Percentiles rank a stretch among this genome's conserved stretches.
Evolutionary conservation across 2,329 filamentous ascomycete species (phyloP).

Genomic region (Alternaria angustiovoidea): DNA sequence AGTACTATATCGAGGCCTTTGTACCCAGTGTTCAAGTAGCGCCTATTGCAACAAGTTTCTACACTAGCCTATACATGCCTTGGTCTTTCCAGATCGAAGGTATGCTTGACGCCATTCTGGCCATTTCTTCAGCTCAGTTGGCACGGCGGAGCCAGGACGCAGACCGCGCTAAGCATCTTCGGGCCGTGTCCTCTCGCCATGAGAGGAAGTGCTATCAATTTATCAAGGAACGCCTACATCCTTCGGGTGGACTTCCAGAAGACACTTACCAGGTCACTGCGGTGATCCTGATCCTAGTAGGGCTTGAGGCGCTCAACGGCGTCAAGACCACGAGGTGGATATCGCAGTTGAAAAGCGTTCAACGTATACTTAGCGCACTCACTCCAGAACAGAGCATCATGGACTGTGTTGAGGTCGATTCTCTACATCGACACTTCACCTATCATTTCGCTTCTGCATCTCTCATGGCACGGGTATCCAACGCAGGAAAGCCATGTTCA

Average conservation of each 20-base stretch:
- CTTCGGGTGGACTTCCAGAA: constrained; percentile 31
- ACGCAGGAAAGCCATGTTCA: constrained; percentile 19
- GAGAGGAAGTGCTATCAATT: constrained; percentile 46
- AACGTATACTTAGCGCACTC: constrained; percentile 39
- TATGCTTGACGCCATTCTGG: constrained; percentile 47
- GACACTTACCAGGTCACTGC: constrained; percentile 47
- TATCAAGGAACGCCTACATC: constrained; percentile 41
- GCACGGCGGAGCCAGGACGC: constrained; percentile 38
- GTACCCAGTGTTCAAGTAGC: constrained; percentile 49
- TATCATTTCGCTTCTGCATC: constrained; percentile 49
- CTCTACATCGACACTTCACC: constrained; percentile 47
- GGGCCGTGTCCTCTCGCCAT: constrained; percentile 40
- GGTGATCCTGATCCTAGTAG: constrained; percentile 45
- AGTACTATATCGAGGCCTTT: constrained; percentile 48
- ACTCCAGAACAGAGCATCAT: constrained; percentile 33
- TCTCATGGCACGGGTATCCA: constrained; percentile 43
- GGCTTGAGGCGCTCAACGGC: constrained; percentile 47
- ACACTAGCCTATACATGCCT: constrained; percentile 47
- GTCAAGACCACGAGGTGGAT: constrained; percentile 47
- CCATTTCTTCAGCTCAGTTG: constrained; percentile 47
- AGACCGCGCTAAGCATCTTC: constrained; percentile 41
- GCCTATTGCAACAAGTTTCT: constrained; percentile 46
- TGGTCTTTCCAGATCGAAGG: constrained; percentile 48
- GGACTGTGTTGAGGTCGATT: constrained; percentile 44
- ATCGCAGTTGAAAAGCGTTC: constrained; percentile 45